phyloP scores from a whole-genome alignment of 179 eudicot genomes.

The Silene noctiflora region DNA sequence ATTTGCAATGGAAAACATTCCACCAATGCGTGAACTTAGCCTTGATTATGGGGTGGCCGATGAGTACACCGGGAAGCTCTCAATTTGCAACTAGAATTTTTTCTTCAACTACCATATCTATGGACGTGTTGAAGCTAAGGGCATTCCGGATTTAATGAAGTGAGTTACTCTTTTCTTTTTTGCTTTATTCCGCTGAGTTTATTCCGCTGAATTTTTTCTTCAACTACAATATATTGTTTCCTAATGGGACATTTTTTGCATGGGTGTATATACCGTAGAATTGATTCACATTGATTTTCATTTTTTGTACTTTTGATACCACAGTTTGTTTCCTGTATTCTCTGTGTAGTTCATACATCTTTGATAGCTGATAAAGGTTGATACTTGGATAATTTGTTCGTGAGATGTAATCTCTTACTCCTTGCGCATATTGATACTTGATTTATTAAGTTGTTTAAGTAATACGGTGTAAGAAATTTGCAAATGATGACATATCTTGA shows the following conservation, averaged over 20 bases:
- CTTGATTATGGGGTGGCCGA: constrained; percentile 95
- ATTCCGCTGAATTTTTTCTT: not conserved
- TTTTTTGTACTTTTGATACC: constrained; percentile 8
- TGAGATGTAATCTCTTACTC: constrained; percentile 3
- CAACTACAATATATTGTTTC: too few relatives aligned
- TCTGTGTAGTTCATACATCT: not conserved
- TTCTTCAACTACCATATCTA: constrained; percentile 16
- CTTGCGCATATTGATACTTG: not conserved
- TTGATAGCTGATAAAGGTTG: not conserved
- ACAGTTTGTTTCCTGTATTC: not conserved
- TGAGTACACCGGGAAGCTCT: constrained; percentile 71
- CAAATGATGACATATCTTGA: not conserved
- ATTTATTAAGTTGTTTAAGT: not conserved
- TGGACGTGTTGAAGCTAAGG: constrained; percentile 22
- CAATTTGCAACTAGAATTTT: constrained; percentile 56
- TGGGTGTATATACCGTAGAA: not conserved
- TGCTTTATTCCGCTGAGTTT: not conserved
- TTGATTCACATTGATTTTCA: not conserved
- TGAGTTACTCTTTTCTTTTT: constrained; percentile 22
- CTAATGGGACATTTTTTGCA: not conserved
- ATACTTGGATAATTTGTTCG: not conserved
- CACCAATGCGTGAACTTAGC: constrained; percentile 93
- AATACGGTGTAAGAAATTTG: not conserved
- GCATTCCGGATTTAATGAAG: constrained; percentile 18
- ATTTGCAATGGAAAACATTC: constrained; percentile 90